phyloP scores from a whole-genome alignment of 2,329 filamentous ascomycete genomes.

The Camillea tinctor region DNA sequence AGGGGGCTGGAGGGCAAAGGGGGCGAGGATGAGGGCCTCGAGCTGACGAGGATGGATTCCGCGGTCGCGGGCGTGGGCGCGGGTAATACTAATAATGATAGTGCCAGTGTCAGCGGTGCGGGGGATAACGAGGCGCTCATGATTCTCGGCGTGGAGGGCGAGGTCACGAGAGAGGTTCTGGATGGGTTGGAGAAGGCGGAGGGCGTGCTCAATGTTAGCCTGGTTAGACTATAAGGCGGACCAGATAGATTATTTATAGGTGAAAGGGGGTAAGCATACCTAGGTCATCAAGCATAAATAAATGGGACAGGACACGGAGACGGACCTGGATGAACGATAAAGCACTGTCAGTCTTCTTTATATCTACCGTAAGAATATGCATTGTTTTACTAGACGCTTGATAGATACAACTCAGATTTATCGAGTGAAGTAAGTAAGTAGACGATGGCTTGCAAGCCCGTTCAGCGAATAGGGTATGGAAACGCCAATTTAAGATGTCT shows the following conservation, averaged over 20 bases:
- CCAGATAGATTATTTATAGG: constrained; percentile 30
- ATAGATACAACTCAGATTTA: too few species aligned
- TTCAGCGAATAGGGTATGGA: too few species aligned
- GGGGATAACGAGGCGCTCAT: too few species aligned
- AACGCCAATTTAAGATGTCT: too few species aligned
- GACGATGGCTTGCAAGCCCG: too few species aligned
- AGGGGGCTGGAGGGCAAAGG: constrained; percentile 12
- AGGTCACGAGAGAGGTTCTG: constrained; percentile 57
- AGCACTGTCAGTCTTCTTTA: too few species aligned
- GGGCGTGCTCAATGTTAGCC: constrained; percentile 55
- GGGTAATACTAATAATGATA: constrained; percentile 14
- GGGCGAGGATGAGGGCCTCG: constrained; percentile 17
- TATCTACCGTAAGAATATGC: too few species aligned
- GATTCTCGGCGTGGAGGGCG: constrained; percentile 73
- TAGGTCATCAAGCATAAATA: too few species aligned
- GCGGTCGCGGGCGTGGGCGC: constrained; percentile 17
- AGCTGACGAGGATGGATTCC: constrained; percentile 18
- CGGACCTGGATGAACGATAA: too few species aligned
- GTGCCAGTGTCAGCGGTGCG: constrained; percentile 52
- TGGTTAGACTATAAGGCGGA: constrained; percentile 49
- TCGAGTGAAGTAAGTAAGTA: too few species aligned
- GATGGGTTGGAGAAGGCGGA: constrained; percentile 47
- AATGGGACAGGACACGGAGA: too few species aligned
- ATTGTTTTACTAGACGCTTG: too few species aligned
- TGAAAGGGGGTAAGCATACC: constrained; percentile 2